Evolutionary conservation across 257 asterid genomes (phyloP).

Genomic region (Verbena officinalis): DNA sequence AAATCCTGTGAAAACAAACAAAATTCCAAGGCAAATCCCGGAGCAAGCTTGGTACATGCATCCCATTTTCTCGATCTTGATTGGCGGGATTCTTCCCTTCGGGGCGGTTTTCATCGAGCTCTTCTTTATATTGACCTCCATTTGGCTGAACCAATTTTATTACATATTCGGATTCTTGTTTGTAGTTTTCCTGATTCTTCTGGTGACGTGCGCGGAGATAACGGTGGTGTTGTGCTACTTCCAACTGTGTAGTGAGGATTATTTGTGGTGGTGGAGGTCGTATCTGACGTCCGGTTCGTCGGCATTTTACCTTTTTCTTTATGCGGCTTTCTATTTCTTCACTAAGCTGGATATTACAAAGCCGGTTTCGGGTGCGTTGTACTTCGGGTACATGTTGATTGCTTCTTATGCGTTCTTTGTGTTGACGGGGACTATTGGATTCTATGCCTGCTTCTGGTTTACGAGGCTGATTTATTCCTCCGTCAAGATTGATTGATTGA

Average conservation of each 20-base stretch:
- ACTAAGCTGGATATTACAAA: conserved; percentile 79
- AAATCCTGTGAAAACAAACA: conserved; percentile 72
- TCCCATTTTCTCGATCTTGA: conserved; percentile 56
- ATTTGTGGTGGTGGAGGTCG: conserved; percentile 90
- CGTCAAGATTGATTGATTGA: conserved; percentile 69
- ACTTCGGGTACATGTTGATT: conserved; percentile 80
- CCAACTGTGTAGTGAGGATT: conserved; percentile 86
- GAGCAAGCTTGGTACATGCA: conserved; percentile 80
- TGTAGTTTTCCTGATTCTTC: conserved; percentile 63
- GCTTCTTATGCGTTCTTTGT: conserved; percentile 77
- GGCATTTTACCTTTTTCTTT: conserved; percentile 69
- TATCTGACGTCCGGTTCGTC: conserved; percentile 75
- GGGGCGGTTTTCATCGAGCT: conserved; percentile 88
- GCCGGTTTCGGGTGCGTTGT: conserved; percentile 67
- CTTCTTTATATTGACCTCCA: conserved; percentile 79
- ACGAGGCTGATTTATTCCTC: conserved; percentile 84
- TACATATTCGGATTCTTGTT: conserved; percentile 79
- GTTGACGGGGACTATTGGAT: conserved; percentile 81
- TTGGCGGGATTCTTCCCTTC: conserved; percentile 77
- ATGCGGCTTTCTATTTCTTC: conserved; percentile 79
- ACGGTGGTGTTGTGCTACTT: conserved; percentile 78
- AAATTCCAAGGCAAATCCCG: conserved; percentile 75
- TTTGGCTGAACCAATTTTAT: conserved; percentile 84
- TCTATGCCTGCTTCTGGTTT: conserved; percentile 78
- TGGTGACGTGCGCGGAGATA: conserved; percentile 76